Evolutionary conservation across 2,329 filamentous ascomycete genomes (phyloP), one percentile per base, ranked within the genome.

Genomic region (Thelonectria olida): DNA sequence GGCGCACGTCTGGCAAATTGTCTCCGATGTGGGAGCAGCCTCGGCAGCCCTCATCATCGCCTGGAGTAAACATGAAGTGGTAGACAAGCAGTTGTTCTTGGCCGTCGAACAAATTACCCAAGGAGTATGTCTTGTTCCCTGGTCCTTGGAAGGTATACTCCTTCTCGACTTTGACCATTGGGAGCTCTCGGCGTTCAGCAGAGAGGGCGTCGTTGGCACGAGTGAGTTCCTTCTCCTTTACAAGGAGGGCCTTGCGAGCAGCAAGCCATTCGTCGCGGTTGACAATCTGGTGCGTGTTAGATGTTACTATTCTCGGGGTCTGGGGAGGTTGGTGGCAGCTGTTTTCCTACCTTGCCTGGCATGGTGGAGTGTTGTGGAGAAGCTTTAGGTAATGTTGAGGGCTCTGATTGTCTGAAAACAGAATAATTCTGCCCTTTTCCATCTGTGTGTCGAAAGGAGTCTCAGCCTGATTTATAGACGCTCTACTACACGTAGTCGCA

Each of bases 51-150:
- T 66, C 58, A 3, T 75, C 70, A 2, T 73, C 66, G 3, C 70
- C 63, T 2, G 78, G 77, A 0, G 63, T 68, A 56, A 81, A 79
- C 80, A 82, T 83, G 73, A 81, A 82, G 68, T 82, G 80, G 64
- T 81, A 81, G 34, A 83, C 60, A 44, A 80, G 73, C 58, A 81
- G 73, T 54, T 79, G 74, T 25, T 75, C 70, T 25, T 72, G 72
- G 51, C 67, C 70, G 5, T 67, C 67, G 51, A 79, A 79, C 44
- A 80, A 71, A 3, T 75, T 73, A 2, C 39, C 7, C 19, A 79
- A 66, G 2, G 64, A 69, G 23, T 69, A 44, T 12, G 41, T 61
- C 19, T 68, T 68, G 36, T 70, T 67, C 4, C 67, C 54, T 13
- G 74, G 70, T 1, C 73, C 73, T 15, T 73, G 69, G 63, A 82